Evolutionary conservation across 495 filamentous ascomycete genomes (phyloP).

Genomic region (Aspergillus egyptiacus): DNA sequence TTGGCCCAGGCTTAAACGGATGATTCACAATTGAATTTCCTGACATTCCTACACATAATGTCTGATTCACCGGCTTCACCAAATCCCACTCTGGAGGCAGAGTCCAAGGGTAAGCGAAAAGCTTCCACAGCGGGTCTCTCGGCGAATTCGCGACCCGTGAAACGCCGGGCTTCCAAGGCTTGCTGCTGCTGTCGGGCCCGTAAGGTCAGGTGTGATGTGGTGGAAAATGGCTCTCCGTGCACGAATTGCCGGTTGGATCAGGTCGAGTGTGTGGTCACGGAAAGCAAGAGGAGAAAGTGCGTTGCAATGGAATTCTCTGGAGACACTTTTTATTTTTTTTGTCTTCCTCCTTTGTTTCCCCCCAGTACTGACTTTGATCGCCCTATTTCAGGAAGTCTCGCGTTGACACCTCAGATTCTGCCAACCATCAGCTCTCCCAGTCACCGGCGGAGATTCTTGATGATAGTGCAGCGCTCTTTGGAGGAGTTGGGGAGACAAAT

Average conservation of each 20-base stretch:
- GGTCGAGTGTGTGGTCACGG: constrained; percentile 82
- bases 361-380: constrained; percentile 11
- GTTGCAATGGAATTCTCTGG: too few species aligned
- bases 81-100: constrained; percentile 24
- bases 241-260: constrained; percentile 86
- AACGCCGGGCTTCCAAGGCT: constrained; percentile 78
- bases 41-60: constrained; percentile 14
- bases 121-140: constrained; percentile 37
- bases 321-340: too few species aligned
- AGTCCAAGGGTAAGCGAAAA: constrained; percentile 39
- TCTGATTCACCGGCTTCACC: constrained; percentile 27
- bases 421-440: constrained; percentile 26
- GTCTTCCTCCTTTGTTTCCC: too few species aligned
- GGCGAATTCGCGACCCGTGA: constrained; percentile 52
- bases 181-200: constrained; percentile 81
- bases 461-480: constrained; percentile 26
- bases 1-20: constrained; percentile 5
- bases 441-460: constrained; percentile 37
- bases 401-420: constrained; percentile 32
- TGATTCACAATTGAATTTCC: constrained; percentile 9
- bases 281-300: constrained; percentile 80
- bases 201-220: constrained; percentile 93
- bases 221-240: constrained; percentile 79
- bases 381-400: constrained; percentile 38
- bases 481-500: constrained; percentile 25